A percentile compares a stretch with the other conserved stretches of the same genome.
Conservation (phyloP, 176 grass and related monocot genomes). For the Avena insularis region DNA sequence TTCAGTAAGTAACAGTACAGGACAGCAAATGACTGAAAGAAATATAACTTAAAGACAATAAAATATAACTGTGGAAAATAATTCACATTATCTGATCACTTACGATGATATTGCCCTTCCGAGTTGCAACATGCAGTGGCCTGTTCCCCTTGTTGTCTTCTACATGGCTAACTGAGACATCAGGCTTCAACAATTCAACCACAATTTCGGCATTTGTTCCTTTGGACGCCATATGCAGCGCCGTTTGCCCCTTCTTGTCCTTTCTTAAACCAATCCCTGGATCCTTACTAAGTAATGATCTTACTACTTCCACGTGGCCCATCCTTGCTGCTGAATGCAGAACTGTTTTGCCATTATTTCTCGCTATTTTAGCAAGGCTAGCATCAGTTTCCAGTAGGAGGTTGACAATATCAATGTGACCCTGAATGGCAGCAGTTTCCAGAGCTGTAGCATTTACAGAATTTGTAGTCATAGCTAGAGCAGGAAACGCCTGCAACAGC, state of each 20-base stretch:
- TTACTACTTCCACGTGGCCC: conserved; percentile 83
- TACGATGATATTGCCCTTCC: conserved; percentile 84
- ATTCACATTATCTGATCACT: conserved; percentile 28
- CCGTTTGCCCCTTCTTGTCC: conserved; percentile 93
- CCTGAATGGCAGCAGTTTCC: conserved; percentile 82
- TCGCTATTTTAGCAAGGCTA: conserved; percentile 81
- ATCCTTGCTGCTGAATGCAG: conserved; percentile 93
- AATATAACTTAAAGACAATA: conserved; percentile 8
- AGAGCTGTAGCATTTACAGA: conserved; percentile 85
- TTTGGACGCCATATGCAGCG: conserved; percentile 92
- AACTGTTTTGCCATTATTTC: conserved; percentile 86
- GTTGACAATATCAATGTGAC: conserved; percentile 77
- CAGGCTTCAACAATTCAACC: conserved; percentile 68
- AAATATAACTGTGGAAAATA: not conserved
- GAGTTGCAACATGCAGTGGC: conserved; percentile 82
- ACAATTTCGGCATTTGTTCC: conserved; percentile 81
- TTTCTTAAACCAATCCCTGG: conserved; percentile 71
- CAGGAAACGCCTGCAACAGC: conserved; percentile 69
- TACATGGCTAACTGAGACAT: conserved; percentile 61
- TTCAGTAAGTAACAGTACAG: not conserved
- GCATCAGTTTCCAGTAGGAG: conserved; percentile 88
- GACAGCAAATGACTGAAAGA: conserved; percentile 11
- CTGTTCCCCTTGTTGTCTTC: conserved; percentile 91
- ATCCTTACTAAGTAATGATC: conserved; percentile 77
- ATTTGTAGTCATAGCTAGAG: conserved; percentile 91